These are phyloP conservation scores for Ambrosia hybrid DNA, from an alignment of 140 eudicot species.

Conservation along the genomic window DNA sequence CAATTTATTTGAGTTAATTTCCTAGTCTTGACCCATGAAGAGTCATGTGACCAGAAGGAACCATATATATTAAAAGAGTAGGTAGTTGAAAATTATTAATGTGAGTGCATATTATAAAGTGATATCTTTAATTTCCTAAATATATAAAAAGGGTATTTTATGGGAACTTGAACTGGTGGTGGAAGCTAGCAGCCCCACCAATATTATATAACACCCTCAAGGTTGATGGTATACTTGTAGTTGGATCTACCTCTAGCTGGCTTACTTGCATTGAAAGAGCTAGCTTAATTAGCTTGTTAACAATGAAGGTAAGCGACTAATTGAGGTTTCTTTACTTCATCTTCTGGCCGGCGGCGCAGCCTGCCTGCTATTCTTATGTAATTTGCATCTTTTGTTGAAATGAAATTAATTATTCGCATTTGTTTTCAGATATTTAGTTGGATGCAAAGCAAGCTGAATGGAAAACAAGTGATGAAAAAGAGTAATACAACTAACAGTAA, in stretches of 20 bases:
- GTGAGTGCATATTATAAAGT: no score
- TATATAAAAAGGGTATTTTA: slow-evolving; percentile 34
- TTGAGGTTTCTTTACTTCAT: neutral
- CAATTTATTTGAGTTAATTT: no score
- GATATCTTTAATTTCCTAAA: no score
- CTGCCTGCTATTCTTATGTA: no score
- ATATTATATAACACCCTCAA: slow-evolving; percentile 19
- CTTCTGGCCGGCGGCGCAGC: no score
- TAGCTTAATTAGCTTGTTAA: neutral
- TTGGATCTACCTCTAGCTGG: slow-evolving; percentile 27
- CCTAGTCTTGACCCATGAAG: no score
- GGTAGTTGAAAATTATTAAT: no score
- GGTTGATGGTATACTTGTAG: slow-evolving; percentile 20
- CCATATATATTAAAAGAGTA: no score
- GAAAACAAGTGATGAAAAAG: slow-evolving; percentile 40
- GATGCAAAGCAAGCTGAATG: slow-evolving; percentile 75
- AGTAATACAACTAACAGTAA: slow-evolving; percentile 42
- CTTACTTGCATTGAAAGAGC: no score
- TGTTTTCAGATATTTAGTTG: slow-evolving; percentile 65
- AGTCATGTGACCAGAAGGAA: no score
- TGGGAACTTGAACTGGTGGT: slow-evolving; percentile 52
- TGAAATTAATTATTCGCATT: neutral
- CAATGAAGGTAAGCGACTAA: neutral
- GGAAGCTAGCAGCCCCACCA: slow-evolving; percentile 19
- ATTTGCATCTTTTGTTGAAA: no score